These are phyloP conservation scores for Paratinospora sagittata DNA, from an alignment of 164 flowering plant species.

Conservation along the genomic window DNA sequence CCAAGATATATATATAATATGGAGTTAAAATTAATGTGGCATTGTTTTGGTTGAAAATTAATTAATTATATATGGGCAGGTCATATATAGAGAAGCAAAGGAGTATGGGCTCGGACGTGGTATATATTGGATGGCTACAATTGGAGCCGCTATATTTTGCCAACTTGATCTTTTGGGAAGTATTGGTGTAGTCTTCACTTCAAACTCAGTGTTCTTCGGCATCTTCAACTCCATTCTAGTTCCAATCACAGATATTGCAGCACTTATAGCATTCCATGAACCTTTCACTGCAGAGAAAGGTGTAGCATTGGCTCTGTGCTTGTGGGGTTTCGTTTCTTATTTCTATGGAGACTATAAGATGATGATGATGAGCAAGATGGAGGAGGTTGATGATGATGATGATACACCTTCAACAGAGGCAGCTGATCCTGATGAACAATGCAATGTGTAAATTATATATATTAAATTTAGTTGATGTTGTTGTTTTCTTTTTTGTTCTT, in stretches of 20 bases:
- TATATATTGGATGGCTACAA: neutral
- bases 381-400: neutral
- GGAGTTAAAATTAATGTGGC: too few relatives aligned
- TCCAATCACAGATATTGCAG: constrained; percentile 1
- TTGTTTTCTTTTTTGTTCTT: too few relatives aligned
- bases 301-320: neutral
- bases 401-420: neutral
- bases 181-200: neutral
- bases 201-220: neutral
- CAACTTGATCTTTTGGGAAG: neutral
- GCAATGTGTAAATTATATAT: neutral
- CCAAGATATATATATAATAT: too few relatives aligned
- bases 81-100: neutral
- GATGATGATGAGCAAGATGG: neutral
- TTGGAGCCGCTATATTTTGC: neutral
- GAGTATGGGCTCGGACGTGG: constrained; percentile 1
- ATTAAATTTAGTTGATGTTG: too few relatives aligned
- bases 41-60: too few relatives aligned
- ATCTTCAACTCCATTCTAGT: neutral
- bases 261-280: neutral
- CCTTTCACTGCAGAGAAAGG: constrained; percentile 4
- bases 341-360: constrained; percentile 6
- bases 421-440: neutral
- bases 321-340: constrained; percentile 5
- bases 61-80: neutral